Conservation (phyloP, 2,329 filamentous ascomycete species). For the Colletotrichum phormii region DNA sequence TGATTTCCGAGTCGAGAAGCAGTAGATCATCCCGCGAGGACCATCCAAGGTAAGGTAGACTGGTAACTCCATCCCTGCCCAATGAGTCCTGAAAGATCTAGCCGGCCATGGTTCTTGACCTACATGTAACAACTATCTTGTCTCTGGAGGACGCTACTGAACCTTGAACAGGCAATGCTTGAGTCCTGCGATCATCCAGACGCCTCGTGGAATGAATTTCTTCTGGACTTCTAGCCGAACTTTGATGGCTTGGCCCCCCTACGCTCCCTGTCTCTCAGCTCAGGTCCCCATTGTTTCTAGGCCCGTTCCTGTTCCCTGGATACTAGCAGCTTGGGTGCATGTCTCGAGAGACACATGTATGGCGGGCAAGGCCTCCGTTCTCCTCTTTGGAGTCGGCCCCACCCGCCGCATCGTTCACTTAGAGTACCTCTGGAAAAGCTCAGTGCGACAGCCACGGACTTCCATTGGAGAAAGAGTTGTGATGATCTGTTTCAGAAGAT, state of each 20-base stretch:
- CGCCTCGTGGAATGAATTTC: not conserved
- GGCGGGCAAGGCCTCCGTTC: not conserved
- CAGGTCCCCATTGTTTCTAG: not conserved
- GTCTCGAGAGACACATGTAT: not conserved
- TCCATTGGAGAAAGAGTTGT: too few relatives aligned
- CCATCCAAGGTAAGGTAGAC: not conserved
- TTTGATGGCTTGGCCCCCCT: not conserved
- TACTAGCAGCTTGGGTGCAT: not conserved
- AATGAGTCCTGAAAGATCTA: not conserved
- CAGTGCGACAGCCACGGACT: too few relatives aligned
- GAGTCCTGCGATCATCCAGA: not conserved
- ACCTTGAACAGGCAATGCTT: not conserved
- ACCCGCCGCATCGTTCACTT: not conserved
- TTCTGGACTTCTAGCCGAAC: not conserved
- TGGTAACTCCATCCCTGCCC: not conserved
- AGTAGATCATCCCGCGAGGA: not conserved
- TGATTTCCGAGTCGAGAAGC: not conserved
- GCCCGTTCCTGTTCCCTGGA: not conserved
- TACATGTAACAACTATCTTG: not conserved
- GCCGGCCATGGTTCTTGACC: not conserved
- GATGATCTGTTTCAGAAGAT: too few relatives aligned
- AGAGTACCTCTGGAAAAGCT: too few relatives aligned
- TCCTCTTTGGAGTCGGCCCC: not conserved
- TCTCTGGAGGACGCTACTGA: not conserved
- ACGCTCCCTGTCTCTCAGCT: not conserved